These are phyloP conservation scores for Camelina neglecta DNA, from an alignment of 345 rosid genomes.

Conservation along the genomic window DNA sequence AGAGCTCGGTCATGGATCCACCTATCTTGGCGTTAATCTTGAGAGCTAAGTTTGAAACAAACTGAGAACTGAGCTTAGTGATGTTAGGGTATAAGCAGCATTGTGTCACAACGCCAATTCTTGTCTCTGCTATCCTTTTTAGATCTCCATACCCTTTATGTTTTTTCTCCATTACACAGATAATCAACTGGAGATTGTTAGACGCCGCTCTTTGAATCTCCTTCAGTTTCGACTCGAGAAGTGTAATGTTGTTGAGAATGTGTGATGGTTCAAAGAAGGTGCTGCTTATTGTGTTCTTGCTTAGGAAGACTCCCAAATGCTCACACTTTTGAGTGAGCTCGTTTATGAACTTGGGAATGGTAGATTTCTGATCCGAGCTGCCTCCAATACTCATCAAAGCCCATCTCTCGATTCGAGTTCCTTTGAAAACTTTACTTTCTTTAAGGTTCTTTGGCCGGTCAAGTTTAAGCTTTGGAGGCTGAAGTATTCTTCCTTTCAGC, in stretches of 20 bases:
- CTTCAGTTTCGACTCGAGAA: slow-evolving; percentile 77
- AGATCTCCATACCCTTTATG: slow-evolving; percentile 92
- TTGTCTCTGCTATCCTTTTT: slow-evolving; percentile 92
- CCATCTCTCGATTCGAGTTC: slow-evolving; percentile 79
- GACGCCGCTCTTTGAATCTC: slow-evolving; percentile 68
- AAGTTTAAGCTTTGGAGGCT: slow-evolving; percentile 93
- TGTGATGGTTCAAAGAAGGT: slow-evolving; percentile 75
- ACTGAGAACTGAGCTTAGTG: slow-evolving; percentile 79
- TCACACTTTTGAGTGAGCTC: slow-evolving; percentile 89
- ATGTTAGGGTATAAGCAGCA: slow-evolving; percentile 93
- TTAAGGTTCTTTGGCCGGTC: slow-evolving; percentile 81
- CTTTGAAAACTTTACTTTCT: slow-evolving; percentile 78
- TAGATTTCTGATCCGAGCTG: slow-evolving; percentile 70
- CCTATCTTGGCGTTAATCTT: slow-evolving; percentile 98
- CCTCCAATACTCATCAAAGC: slow-evolving; percentile 92
- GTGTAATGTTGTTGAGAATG: slow-evolving; percentile 73
- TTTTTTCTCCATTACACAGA: slow-evolving; percentile 92
- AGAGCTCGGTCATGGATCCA: slow-evolving; percentile 85
- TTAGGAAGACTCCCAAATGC: slow-evolving; percentile 80
- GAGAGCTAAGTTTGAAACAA: slow-evolving; percentile 87
- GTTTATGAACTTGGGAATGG: slow-evolving; percentile 74
- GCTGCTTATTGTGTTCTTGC: slow-evolving; percentile 59
- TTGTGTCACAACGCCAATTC: slow-evolving; percentile 82
- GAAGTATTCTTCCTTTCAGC: slow-evolving; percentile 82
- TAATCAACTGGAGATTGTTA: slow-evolving; percentile 74